Conservation (phyloP, 306 rosid genomes). For the Vigna mungo region DNA sequence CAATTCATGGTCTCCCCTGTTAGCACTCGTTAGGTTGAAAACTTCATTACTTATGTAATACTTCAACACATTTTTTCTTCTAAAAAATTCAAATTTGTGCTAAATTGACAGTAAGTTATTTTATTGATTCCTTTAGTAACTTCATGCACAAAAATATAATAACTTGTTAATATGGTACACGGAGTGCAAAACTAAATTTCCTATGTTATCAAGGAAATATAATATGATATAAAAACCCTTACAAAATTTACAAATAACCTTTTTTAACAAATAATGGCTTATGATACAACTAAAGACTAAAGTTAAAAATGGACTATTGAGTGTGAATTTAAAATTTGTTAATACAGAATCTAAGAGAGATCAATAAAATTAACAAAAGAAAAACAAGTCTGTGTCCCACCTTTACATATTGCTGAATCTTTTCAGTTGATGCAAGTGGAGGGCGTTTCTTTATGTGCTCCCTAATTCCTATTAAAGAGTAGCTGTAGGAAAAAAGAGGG, state of each 20-base stretch:
- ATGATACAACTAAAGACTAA: slow-evolving; percentile 8
- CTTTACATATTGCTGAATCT: slow-evolving; percentile 94
- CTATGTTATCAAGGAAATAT: background rate
- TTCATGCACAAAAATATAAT: slow-evolving; percentile 30
- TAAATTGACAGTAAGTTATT: background rate
- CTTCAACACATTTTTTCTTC: slow-evolving; percentile 14
- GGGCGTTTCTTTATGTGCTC: slow-evolving; percentile 98
- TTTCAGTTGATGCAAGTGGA: slow-evolving; percentile 92
- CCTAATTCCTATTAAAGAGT: slow-evolving; percentile 77
- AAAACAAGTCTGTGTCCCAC: slow-evolving; percentile 51
- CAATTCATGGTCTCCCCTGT: slow-evolving; percentile 2
- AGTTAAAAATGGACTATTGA: slow-evolving; percentile 22
- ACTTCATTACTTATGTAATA: slow-evolving; percentile 18
- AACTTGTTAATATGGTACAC: slow-evolving; percentile 16
- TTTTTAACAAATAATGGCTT: background rate
- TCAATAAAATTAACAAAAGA: slow-evolving; percentile 16
- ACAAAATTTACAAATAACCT: background rate
- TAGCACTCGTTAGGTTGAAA: slow-evolving; percentile 20
- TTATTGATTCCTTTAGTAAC: slow-evolving; percentile 10
- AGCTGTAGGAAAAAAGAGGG: slow-evolving; percentile 50
- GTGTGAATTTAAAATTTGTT: slow-evolving; percentile 16
- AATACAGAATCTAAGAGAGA: slow-evolving; percentile 20
- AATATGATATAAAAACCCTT: background rate
- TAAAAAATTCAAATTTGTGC: background rate
- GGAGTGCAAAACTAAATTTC: slow-evolving; percentile 8